Evolutionary conservation across 2,329 filamentous ascomycete species (phyloP).

Genomic region (Simplicillium aogashimaense): DNA sequence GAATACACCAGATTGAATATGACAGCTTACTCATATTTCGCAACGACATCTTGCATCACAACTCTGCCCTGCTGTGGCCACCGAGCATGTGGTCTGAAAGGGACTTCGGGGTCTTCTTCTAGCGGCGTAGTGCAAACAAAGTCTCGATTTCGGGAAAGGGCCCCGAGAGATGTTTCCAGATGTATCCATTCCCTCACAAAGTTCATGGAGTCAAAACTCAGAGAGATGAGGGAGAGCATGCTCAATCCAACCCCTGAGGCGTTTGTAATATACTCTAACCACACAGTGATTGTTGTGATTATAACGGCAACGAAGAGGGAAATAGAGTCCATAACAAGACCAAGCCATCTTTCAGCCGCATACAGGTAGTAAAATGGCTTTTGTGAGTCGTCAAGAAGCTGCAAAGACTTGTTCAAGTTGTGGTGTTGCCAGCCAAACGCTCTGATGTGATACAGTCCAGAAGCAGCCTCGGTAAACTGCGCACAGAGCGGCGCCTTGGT

Average conservation of each 20-base stretch:
- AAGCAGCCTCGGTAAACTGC: conserved; percentile 24
- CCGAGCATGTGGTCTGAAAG: conserved; percentile 6
- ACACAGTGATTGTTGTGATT: conserved; percentile 31
- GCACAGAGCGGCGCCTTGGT: conserved; percentile 34
- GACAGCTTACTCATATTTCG: conserved; percentile 6
- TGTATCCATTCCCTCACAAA: conserved; percentile 22
- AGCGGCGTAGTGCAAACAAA: conserved; percentile 13
- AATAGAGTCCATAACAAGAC: conserved; percentile 32
- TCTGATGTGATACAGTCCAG: conserved; percentile 14
- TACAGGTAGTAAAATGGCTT: conserved; percentile 28
- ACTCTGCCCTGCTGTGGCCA: conserved; percentile 18
- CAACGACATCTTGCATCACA: conserved; percentile 13
- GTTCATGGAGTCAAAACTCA: conserved; percentile 14
- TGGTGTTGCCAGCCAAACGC: conserved; percentile 11
- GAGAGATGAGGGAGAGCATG: conserved; percentile 17
- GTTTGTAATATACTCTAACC: conserved; percentile 15
- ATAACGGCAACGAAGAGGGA: conserved; percentile 34
- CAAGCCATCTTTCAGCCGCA: conserved; percentile 39
- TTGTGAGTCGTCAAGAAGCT: conserved; percentile 22
- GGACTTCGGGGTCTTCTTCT: conserved; percentile 12
- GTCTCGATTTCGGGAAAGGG: conserved; percentile 15
- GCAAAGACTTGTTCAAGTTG: conserved; percentile 9
- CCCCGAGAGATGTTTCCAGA: conserved; percentile 17
- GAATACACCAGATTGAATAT: not conserved
- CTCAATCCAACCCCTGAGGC: conserved; percentile 17